Evolutionary conservation across 1,139 yeast species (phyloP), one percentile per base, ranked within the genome.

Genomic region (Yamadazyma spencermartinsiae): DNA sequence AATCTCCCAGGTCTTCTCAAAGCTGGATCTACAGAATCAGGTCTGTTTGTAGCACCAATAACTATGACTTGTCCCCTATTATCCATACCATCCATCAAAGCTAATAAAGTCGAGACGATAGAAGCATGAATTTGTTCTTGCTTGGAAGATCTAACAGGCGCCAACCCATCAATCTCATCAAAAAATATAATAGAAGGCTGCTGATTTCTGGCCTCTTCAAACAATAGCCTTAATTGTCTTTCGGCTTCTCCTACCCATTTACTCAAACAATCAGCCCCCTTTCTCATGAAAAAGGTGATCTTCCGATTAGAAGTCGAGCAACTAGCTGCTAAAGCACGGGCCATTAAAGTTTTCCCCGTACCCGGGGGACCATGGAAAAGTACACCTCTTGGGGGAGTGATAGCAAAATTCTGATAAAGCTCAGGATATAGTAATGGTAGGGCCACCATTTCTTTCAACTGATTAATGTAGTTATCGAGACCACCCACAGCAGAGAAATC

Each of bases 241-340:
- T 92, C 99, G 5, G 98, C 98, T 63, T 92, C 99, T 54, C 99
- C 99, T 5, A 92, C 98, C 98, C 98, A 92, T 65, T 94, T 94
- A 38, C 96, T 86, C 51, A 92, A 68, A 60, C 96, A 87, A 60
- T 94, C 99, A 0, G 98, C 98, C 49, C 99, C 99, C 61, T 94
- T 94, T 48, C 99, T 73, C 99, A 94, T 94, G 62, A 89, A 94
- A 56, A 94, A 94, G 0, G 98, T 88, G 40, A 94, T 90, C 52
- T 92, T 92, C 43, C 86, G 70, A 32, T 77, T 76, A 10, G 86
- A 81, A 0, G 94, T 80, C 0, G 96, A 86, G 54, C 96, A 90
- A 50, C 95, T 86, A 1, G 98, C 92, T 1, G 98, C 98, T 37
- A 94, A 69, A 0, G 98, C 99, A 45, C 98, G 72, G 0, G 98